These are phyloP conservation scores for Ichthyophthirius multifiliis DNA, from an alignment of 169 alveolate genomes.

Conservation along the genomic window DNA sequence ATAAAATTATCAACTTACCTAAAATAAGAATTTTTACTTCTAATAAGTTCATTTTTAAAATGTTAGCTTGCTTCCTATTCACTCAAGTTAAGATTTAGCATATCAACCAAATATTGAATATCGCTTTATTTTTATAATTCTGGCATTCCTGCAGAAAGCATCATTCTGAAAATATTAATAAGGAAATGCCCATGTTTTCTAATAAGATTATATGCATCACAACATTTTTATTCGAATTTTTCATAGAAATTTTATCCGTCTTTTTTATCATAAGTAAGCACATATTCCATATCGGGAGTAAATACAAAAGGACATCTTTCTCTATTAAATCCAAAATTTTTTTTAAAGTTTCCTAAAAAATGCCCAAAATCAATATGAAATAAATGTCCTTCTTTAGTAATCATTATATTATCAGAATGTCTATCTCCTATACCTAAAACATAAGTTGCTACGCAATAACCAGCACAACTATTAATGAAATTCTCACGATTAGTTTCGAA, in stretches of 20 bases:
- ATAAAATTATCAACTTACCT: slow-evolving; percentile 2
- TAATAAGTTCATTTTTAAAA: neutral
- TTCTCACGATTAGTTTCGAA: slow-evolving; percentile 31
- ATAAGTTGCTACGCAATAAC: slow-evolving; percentile 81
- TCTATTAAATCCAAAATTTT: slow-evolving; percentile 75
- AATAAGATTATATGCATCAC: slow-evolving; percentile 66
- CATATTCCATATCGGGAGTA: slow-evolving; percentile 69
- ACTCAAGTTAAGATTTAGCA: neutral
- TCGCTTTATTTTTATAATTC: neutral
- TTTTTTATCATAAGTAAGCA: slow-evolving; percentile 53
- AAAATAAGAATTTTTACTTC: neutral
- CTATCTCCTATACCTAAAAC: slow-evolving; percentile 81
- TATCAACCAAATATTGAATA: neutral
- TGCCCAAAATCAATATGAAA: slow-evolving; percentile 91
- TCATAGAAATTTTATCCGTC: slow-evolving; percentile 30
- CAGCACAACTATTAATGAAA: slow-evolving; percentile 68
- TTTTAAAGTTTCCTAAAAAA: slow-evolving; percentile 81
- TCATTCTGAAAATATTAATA: slow-evolving; percentile 70
- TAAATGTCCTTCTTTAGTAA: slow-evolving; percentile 74
- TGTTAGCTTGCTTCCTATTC: neutral
- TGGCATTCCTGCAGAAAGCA: slow-evolving; percentile 64
- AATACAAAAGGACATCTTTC: slow-evolving; percentile 86
- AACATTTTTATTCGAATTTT: slow-evolving; percentile 61
- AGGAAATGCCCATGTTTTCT: slow-evolving; percentile 65
- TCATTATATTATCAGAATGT: slow-evolving; percentile 83